These are phyloP conservation scores for Hymenoscyphus albidus DNA, from an alignment of 2,329 filamentous ascomycete genomes.

Conservation along the genomic window DNA sequence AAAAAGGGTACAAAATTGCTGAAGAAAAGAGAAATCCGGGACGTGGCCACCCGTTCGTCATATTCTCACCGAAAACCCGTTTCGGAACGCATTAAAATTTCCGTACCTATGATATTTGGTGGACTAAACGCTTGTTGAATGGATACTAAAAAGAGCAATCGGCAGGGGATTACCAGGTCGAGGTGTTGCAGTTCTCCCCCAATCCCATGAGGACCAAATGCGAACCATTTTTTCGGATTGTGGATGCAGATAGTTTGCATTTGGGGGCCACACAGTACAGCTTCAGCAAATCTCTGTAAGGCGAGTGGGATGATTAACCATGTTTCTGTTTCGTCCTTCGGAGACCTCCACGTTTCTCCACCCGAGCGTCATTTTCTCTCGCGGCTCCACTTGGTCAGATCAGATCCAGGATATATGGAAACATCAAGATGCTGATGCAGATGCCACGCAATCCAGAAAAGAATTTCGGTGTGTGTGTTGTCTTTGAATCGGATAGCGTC, in stretches of 20 bases:
- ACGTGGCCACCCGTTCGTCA: background rate
- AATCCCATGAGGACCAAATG: background rate
- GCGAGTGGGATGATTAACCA: background rate
- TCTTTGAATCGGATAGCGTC: background rate
- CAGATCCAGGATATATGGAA: background rate
- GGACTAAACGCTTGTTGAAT: background rate
- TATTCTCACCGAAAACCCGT: background rate
- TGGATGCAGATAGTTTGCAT: background rate
- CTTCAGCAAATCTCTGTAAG: background rate
- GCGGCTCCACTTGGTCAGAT: background rate
- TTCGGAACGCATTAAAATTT: background rate
- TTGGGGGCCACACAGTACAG: background rate
- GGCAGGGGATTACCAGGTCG: background rate
- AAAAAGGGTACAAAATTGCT: background rate
- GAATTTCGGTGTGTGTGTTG: background rate
- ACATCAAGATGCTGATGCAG: background rate
- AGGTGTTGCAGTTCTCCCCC: background rate
- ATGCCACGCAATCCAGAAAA: conserved; percentile 5
- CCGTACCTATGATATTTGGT: background rate
- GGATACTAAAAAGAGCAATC: background rate
- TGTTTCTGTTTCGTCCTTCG: background rate
- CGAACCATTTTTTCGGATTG: background rate
- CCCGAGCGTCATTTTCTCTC: background rate
- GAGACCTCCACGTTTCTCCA: background rate
- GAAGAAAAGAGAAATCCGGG: background rate